Evolutionary conservation across 163 green algal species (phyloP).

Genomic region (Chloromonas sp.): DNA sequence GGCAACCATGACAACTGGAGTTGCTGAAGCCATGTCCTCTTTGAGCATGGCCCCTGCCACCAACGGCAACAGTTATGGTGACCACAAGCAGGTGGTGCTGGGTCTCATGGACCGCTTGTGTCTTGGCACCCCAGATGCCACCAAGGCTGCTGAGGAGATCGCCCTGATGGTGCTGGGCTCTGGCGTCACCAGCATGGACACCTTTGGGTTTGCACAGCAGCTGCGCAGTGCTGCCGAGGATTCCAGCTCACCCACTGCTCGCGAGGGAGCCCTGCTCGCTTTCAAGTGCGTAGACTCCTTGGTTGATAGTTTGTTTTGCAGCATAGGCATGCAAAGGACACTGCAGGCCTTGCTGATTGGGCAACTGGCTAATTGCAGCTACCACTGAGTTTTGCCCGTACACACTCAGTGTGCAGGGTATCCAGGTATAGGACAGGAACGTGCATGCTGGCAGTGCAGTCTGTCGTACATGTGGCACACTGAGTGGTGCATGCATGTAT

Average conservation of each 20-base stretch:
- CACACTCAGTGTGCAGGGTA: too few species aligned
- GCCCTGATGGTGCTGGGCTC: slow-evolving; percentile 9
- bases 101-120: slow-evolving; percentile 4
- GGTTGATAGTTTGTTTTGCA: not conserved
- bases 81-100: not conserved
- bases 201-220: slow-evolving; percentile 6
- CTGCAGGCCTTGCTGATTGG: not conserved
- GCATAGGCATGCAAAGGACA: too few species aligned
- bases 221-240: slow-evolving; percentile 6
- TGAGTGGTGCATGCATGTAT: too few species aligned
- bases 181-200: slow-evolving; percentile 8
- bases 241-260: not conserved
- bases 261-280: slow-evolving; percentile 6
- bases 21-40: not conserved
- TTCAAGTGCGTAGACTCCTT: slow-evolving; percentile 7
- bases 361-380: not conserved
- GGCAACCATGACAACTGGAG: not conserved
- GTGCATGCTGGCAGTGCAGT: too few species aligned
- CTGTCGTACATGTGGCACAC: too few species aligned
- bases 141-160: slow-evolving; percentile 2
- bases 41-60: not conserved
- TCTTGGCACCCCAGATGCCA: not conserved
- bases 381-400: not conserved
- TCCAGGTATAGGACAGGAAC: too few species aligned
- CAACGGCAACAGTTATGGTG: not conserved